Evolutionary conservation across 2,329 filamentous ascomycete species (phyloP).

Genomic region (Phaeosphaeriaceae sp.): DNA sequence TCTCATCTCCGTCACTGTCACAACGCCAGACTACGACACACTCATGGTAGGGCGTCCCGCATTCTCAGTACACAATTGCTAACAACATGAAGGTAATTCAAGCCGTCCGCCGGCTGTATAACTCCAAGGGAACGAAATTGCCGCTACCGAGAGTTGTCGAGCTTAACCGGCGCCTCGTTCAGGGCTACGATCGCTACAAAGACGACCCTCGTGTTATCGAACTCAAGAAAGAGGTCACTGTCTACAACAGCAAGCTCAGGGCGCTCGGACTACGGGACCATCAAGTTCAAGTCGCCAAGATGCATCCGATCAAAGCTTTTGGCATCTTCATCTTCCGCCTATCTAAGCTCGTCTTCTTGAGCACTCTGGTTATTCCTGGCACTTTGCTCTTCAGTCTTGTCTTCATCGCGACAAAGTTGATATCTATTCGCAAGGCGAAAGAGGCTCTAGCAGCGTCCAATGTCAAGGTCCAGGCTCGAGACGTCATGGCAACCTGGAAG

Average conservation of each 20-base stretch:
- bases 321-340: conserved; percentile 80
- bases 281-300: conserved; percentile 89
- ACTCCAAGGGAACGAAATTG: conserved; percentile 90
- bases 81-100: conserved; percentile 73
- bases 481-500: conserved; percentile 53
- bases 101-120: conserved; percentile 90
- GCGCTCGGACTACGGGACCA: conserved; percentile 90
- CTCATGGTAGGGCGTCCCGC: conserved; percentile 68
- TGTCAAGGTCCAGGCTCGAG: conserved; percentile 49
- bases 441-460: conserved; percentile 50
- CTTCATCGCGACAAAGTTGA: conserved; percentile 46
- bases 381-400: conserved; percentile 76
- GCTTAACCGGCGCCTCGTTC: conserved; percentile 86
- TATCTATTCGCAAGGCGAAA: conserved; percentile 47
- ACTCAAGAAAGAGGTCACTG: conserved; percentile 76
- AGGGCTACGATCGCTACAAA: conserved; percentile 92
- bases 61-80: conserved; percentile 21
- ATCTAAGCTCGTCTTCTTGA: conserved; percentile 76
- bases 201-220: conserved; percentile 83
- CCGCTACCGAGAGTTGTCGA: conserved; percentile 92
- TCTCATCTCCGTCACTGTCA: conserved; percentile 87
- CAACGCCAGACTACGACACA: conserved; percentile 92
- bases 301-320: conserved; percentile 78
- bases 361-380: conserved; percentile 83
- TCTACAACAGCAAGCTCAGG: conserved; percentile 86